Conservation (phyloP, 768 basidiomycete genomes). For the Boletus huronensis region DNA sequence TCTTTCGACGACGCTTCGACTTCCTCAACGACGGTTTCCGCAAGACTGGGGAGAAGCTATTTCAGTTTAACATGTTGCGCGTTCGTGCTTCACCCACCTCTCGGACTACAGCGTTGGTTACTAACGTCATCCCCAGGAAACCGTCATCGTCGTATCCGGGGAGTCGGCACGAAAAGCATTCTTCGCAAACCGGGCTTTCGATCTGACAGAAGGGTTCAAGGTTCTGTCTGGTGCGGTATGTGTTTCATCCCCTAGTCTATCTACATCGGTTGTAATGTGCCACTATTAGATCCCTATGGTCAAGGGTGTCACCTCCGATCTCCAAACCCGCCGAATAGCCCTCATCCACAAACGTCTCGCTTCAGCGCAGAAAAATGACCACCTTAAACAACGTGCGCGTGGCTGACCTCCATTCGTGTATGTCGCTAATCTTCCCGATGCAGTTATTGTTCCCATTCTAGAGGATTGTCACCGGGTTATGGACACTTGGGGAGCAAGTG, state of each 20-base stretch:
- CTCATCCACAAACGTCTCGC: constrained; percentile 71
- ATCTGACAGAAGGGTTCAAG: constrained; percentile 77
- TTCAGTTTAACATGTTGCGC: constrained; percentile 65
- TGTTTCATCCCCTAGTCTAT: constrained; percentile 16
- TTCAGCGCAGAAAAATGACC: constrained; percentile 58
- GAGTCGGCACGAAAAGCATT: constrained; percentile 66
- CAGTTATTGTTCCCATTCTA: constrained; percentile 65
- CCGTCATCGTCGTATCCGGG: constrained; percentile 73
- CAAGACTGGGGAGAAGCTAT: constrained; percentile 60
- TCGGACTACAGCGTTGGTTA: constrained; percentile 10
- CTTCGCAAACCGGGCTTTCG: constrained; percentile 66
- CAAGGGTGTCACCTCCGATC: constrained; percentile 68
- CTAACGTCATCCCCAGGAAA: constrained; percentile 47
- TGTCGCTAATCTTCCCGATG: constrained; percentile 10
- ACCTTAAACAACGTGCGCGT: constrained; percentile 55
- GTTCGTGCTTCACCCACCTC: constrained; percentile 40
- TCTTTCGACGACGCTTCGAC: constrained; percentile 68
- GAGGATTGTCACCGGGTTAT: constrained; percentile 60
- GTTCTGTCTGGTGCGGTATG: constrained; percentile 74
- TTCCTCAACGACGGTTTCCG: constrained; percentile 72
- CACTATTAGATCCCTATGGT: constrained; percentile 65
- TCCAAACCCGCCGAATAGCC: constrained; percentile 57
- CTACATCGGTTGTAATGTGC: constrained; percentile 15
- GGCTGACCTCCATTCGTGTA: not conserved
- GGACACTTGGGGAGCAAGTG: constrained; percentile 62